Evolutionary conservation across 164 flowering plant species (phyloP).

Genomic region (Chloranthus sessilifolius): DNA sequence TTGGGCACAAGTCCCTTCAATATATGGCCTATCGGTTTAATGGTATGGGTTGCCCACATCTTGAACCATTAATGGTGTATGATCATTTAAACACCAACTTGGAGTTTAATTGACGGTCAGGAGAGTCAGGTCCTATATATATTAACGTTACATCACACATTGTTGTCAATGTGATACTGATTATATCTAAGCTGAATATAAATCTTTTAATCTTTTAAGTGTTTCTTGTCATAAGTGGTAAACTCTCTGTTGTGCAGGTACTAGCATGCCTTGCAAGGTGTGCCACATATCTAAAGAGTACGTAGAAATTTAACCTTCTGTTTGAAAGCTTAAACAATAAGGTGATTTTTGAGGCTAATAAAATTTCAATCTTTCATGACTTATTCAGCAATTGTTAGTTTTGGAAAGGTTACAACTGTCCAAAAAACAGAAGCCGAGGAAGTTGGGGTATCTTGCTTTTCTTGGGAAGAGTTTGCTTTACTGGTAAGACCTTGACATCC

Average conservation of each 20-base stretch:
- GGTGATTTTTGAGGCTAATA: not conserved
- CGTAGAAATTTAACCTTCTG: constrained; percentile 11
- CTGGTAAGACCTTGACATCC: constrained; percentile 38
- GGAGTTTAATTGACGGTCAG: too few relatives aligned
- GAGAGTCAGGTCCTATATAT: too few relatives aligned
- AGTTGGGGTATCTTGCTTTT: constrained; percentile 64
- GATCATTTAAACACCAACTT: too few relatives aligned
- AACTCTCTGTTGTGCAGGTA: constrained; percentile 56
- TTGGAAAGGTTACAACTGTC: constrained; percentile 42
- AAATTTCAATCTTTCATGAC: constrained; percentile 2
- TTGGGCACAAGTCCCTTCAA: too few relatives aligned
- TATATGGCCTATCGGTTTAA: too few relatives aligned
- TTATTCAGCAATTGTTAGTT: constrained; percentile 85
- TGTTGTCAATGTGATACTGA: too few relatives aligned
- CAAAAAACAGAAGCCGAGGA: constrained; percentile 76
- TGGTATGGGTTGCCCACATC: too few relatives aligned
- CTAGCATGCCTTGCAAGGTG: constrained; percentile 63
- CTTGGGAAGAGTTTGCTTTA: constrained; percentile 74
- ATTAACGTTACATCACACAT: too few relatives aligned
- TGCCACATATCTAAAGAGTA: constrained; percentile 62
- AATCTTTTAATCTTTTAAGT: too few relatives aligned
- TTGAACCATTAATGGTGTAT: too few relatives aligned
- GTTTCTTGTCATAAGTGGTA: too few relatives aligned
- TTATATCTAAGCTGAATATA: too few relatives aligned
- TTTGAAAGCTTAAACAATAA: not conserved